Evolutionary conservation across 805 yeast species (phyloP).

Genomic region (Lachancea lanzarotensis): DNA sequence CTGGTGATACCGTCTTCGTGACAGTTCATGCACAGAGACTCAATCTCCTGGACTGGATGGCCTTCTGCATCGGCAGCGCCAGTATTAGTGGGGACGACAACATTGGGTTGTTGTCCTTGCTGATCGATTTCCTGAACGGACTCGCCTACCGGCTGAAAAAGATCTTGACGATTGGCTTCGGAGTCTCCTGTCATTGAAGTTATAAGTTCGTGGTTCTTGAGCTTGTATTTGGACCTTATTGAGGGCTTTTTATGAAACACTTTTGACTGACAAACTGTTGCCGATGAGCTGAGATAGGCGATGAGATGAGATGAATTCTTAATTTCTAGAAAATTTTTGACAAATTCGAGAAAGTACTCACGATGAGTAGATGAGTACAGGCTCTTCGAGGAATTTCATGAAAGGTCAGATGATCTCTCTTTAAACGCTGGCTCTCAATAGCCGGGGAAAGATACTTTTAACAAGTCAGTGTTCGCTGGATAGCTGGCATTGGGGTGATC

Average conservation of each 20-base stretch:
- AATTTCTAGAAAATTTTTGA: background rate
- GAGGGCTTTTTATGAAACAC: background rate
- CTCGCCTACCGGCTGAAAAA: conserved; percentile 56
- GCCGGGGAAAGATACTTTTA: too few species aligned
- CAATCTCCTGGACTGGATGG: conserved; percentile 91
- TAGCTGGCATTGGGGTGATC: too few species aligned
- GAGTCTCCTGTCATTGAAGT: conserved; percentile 3
- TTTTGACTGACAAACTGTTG: background rate
- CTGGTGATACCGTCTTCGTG: conserved; percentile 79
- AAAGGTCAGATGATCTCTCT: background rate
- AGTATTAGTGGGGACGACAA: conserved; percentile 45
- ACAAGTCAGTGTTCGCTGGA: too few species aligned
- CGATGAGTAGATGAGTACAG: background rate
- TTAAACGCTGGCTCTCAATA: background rate
- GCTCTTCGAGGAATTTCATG: background rate
- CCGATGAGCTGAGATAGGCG: background rate
- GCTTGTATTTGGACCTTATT: conserved; percentile 1
- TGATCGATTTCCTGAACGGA: conserved; percentile 44
- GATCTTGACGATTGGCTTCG: conserved; percentile 28
- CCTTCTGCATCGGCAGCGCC: conserved; percentile 83
- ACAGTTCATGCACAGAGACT: conserved; percentile 95
- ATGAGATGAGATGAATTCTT: background rate
- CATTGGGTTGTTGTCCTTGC: conserved; percentile 32
- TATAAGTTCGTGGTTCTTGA: background rate
- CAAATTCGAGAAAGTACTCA: background rate